A percentile compares a stretch with the other conserved stretches of the same genome.
These are phyloP conservation scores for Angomonas desouzai DNA, from an alignment of 208 protist species.

Conservation along the genomic window DNA sequence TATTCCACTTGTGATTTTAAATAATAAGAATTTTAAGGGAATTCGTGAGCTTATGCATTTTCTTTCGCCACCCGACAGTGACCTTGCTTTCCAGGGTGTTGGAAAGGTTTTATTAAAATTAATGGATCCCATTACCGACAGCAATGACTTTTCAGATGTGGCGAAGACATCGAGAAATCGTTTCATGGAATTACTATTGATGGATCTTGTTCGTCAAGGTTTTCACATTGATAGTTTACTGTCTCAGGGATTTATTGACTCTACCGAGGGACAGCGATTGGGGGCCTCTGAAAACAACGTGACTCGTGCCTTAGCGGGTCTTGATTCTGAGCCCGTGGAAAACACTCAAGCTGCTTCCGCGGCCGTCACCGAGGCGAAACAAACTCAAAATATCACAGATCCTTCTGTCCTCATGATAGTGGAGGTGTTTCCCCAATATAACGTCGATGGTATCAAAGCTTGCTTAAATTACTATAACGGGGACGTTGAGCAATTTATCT, in stretches of 20 bases:
- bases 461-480: conserved; percentile 81
- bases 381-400: conserved; percentile 18
- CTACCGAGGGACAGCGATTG: conserved; percentile 50
- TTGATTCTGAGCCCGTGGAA: conserved; percentile 21
- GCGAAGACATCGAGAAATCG: conserved; percentile 39
- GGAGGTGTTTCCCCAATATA: conserved; percentile 81
- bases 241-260: conserved; percentile 45
- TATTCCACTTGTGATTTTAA: conserved; percentile 32
- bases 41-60: conserved; percentile 27
- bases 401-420: conserved; percentile 68
- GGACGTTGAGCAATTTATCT: conserved; percentile 87
- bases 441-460: conserved; percentile 35
- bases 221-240: conserved; percentile 70
- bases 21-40: conserved; percentile 16
- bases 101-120: conserved; percentile 38
- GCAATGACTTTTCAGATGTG: conserved; percentile 69
- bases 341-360: neutral
- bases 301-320: conserved; percentile 32
- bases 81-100: conserved; percentile 8
- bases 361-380: neutral
- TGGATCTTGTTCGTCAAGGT: conserved; percentile 73
- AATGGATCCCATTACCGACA: conserved; percentile 47
- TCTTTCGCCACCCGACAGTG: conserved; percentile 25
- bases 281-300: conserved; percentile 71
- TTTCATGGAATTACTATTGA: conserved; percentile 69